Evolutionary conservation across 371 early-diverging fungal species (phyloP).

Genomic region (Actinomucor elegans): DNA sequence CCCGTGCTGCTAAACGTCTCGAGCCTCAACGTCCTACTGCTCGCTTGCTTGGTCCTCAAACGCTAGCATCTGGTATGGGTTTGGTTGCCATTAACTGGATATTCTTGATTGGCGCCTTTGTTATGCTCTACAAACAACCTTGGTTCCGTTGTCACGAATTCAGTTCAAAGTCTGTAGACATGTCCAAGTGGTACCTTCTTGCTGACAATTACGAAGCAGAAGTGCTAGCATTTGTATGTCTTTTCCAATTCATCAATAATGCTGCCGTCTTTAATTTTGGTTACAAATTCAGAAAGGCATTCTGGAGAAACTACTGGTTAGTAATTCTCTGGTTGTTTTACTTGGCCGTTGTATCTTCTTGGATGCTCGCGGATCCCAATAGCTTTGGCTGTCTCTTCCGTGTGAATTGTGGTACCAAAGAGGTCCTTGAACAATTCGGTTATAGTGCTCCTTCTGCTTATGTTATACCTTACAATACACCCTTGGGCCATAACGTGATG

Average conservation of each 20-base stretch:
- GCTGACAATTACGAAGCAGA: slow-evolving; percentile 76
- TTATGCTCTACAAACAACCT: slow-evolving; percentile 59
- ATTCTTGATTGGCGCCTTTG: slow-evolving; percentile 49
- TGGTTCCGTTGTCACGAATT: slow-evolving; percentile 77
- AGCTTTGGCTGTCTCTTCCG: slow-evolving; percentile 65
- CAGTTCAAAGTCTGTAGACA: slow-evolving; percentile 58
- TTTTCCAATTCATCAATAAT: slow-evolving; percentile 64
- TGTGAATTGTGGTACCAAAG: slow-evolving; percentile 68
- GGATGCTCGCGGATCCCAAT: slow-evolving; percentile 68
- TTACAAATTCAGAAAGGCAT: slow-evolving; percentile 55
- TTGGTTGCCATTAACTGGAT: slow-evolving; percentile 66
- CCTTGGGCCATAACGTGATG: slow-evolving; percentile 68
- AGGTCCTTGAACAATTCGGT: slow-evolving; percentile 39
- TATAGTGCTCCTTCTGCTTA: slow-evolving; percentile 40
- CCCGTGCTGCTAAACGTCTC: slow-evolving; percentile 56
- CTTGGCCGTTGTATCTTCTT: slow-evolving; percentile 51
- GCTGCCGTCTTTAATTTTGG: slow-evolving; percentile 70
- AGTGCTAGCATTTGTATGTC: slow-evolving; percentile 48
- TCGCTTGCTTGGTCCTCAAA: slow-evolving; percentile 67
- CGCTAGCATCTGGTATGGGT: slow-evolving; percentile 63
- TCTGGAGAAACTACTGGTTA: slow-evolving; percentile 60
- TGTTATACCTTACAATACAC: slow-evolving; percentile 57
- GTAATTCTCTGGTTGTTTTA: slow-evolving; percentile 54
- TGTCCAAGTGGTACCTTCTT: slow-evolving; percentile 72
- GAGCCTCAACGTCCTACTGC: slow-evolving; percentile 69